Evolutionary conservation across 331 rosid species (phyloP).

Genomic region (Quercus lobata): DNA sequence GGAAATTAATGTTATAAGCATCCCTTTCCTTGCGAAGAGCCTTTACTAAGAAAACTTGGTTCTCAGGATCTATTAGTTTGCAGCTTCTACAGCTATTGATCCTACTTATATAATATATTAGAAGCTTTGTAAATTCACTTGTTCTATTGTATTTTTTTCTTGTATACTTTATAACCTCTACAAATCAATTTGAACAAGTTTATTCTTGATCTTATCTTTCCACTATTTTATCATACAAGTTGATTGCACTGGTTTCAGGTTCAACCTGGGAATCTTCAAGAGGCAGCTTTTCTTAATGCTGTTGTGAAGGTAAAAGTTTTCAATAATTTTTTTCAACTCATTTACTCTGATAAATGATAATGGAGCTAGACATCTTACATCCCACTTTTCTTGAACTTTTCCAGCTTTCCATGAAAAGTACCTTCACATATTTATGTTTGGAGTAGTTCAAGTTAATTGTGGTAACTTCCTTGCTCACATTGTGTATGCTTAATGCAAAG

Average conservation of each 20-base stretch:
- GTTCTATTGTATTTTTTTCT: not conserved
- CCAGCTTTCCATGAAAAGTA: not conserved
- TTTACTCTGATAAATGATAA: not conserved
- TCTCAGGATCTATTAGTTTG: not conserved
- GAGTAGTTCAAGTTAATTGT: not conserved
- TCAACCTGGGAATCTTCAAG: slow-evolving; percentile 64
- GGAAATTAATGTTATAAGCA: not conserved
- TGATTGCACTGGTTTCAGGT: slow-evolving; percentile 40
- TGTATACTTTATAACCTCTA: not conserved
- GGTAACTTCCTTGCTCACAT: not conserved
- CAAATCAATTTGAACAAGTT: slow-evolving; percentile 3
- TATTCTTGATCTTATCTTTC: not conserved
- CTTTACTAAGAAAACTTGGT: not conserved
- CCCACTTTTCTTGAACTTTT: not conserved
- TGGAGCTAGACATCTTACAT: not conserved
- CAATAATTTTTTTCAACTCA: not conserved
- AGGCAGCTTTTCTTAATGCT: slow-evolving; percentile 76
- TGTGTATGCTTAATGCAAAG: not conserved
- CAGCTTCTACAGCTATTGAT: not conserved
- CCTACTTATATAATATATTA: not conserved
- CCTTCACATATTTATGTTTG: not conserved
- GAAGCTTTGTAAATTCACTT: not conserved
- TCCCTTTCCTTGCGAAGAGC: not conserved
- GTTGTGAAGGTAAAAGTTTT: slow-evolving; percentile 78
- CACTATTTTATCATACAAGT: not conserved